Evolutionary conservation across 1,284 basidiomycete genomes (phyloP), one percentile per base, ranked within the genome.

Genomic region (Ceratobasidium papillatum): DNA sequence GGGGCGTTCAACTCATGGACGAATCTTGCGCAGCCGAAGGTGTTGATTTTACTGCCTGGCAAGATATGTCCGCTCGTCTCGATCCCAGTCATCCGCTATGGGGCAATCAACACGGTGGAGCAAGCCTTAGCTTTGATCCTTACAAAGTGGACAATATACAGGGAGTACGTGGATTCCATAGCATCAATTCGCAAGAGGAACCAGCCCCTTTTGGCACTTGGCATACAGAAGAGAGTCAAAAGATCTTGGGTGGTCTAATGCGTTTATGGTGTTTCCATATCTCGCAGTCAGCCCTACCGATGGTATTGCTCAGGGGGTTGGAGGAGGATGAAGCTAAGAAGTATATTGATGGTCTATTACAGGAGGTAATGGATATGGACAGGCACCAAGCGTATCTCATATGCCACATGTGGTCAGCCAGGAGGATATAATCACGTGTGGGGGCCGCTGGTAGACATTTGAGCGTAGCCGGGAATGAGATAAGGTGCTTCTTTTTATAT

Each of bases 1-100:
- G 19, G 27, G 56, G 36, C 32, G 36, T 58, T n/a, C 1, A 41
- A 25, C 4, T 54, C 8, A 12, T 38, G 4, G 17, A 36, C 12
- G 14, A 49, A 17, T n/a, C 11, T 3, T 51, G n/a, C 34, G 19
- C 22, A 9, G 30, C 32, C 22, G 30, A 38, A 54, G 64, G 49
- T 9, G 34, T 34, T 9, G 64, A 66, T 38, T 4, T 45, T 25
- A 12, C 45, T 3, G 63, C 63, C 17, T 66, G 43, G 25, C 25
- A 52, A 14, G 63, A 66, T 22, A 66, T 66, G 47, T 17, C 45
- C n/a, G 9, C 8, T n/a, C 63, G 63, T 17, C 63, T 66, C 8
- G 45, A 52, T 22, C 47, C 63, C n/a, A 32, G 30, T 19, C 63
- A 66, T 47, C 63, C 63, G 14, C 30, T 66, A 47, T 66, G 63